phyloP scores from a whole-genome alignment of 108 stramenopile species.

The Nitzschia palea region DNA sequence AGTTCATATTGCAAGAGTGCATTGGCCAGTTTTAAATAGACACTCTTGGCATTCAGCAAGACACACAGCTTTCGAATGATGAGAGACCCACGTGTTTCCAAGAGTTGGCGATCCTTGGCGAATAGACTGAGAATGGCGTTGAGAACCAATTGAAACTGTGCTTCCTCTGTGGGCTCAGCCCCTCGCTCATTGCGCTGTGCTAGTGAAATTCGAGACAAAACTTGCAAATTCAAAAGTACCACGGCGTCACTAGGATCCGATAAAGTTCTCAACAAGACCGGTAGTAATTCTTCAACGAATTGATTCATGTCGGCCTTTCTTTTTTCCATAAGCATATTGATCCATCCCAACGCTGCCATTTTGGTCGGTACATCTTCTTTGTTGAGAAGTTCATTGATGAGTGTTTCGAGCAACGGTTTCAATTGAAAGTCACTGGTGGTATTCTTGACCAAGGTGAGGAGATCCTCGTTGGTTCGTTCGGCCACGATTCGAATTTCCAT shows the following conservation, averaged over 20 bases:
- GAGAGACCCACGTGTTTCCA: conserved; percentile 94
- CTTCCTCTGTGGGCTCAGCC: conserved; percentile 56
- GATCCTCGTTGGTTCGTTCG: conserved; percentile 85
- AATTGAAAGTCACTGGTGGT: conserved; percentile 80
- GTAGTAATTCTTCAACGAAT: conserved; percentile 83
- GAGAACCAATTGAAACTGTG: conserved; percentile 90
- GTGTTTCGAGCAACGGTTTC: conserved; percentile 80
- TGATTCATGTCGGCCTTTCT: conserved; percentile 88
- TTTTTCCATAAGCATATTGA: conserved; percentile 98
- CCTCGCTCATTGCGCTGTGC: conserved; percentile 42
- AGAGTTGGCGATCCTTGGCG: conserved; percentile 80
- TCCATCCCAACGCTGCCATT: conserved; percentile 92
- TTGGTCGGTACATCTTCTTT: conserved; percentile 94
- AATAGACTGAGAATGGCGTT: conserved; percentile 92
- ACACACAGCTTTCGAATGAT: conserved; percentile 96
- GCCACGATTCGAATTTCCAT: conserved; percentile 89
- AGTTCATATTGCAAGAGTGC: conserved; percentile 69
- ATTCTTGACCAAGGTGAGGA: conserved; percentile 80
- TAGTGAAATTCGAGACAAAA: conserved; percentile 90
- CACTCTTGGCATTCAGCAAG: conserved; percentile 89
- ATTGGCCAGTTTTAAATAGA: conserved; percentile 91
- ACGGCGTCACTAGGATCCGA: conserved; percentile 92
- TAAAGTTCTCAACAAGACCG: conserved; percentile 90
- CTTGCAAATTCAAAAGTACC: conserved; percentile 91
- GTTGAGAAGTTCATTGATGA: conserved; percentile 82